These are phyloP conservation scores for Angophora floribunda DNA, from an alignment of 345 rosid genomes.

Conservation along the genomic window DNA sequence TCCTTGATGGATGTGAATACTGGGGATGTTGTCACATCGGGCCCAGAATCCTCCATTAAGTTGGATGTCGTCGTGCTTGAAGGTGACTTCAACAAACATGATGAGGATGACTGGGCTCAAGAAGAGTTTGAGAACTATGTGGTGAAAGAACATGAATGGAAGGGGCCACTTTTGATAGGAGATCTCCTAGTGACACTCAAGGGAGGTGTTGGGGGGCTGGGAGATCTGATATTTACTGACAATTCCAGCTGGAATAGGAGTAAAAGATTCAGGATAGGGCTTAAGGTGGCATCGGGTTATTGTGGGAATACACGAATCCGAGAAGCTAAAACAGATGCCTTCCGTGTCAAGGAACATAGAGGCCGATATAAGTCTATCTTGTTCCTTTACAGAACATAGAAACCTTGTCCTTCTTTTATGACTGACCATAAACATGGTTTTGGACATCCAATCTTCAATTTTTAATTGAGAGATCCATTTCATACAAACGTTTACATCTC, in stretches of 20 bases:
- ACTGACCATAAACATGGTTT: not conserved
- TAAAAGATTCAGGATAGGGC: not conserved
- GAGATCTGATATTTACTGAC: not conserved
- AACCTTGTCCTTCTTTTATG: not conserved
- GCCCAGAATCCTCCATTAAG: too few relatives aligned
- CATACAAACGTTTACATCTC: not conserved
- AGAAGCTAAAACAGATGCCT: not conserved
- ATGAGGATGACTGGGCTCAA: too few relatives aligned
- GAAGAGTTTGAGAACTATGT: too few relatives aligned
- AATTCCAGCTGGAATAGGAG: not conserved
- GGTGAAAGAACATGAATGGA: too few relatives aligned
- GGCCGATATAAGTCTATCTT: not conserved
- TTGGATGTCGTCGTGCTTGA: too few relatives aligned
- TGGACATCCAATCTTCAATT: not conserved
- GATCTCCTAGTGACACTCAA: accelerated
- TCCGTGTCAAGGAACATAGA: slow-evolving; percentile 7
- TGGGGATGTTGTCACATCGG: too few relatives aligned
- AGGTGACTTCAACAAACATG: too few relatives aligned
- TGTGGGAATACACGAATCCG: not conserved
- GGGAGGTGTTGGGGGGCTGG: not conserved
- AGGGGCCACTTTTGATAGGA: not conserved
- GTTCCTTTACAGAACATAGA: not conserved
- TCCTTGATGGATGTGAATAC: too few relatives aligned
- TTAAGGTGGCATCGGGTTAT: not conserved
- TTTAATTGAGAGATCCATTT: not conserved